Base-by-base conservation (phyloP, 2,329 filamentous ascomycete species). In the Claviceps arundinis region DNA sequence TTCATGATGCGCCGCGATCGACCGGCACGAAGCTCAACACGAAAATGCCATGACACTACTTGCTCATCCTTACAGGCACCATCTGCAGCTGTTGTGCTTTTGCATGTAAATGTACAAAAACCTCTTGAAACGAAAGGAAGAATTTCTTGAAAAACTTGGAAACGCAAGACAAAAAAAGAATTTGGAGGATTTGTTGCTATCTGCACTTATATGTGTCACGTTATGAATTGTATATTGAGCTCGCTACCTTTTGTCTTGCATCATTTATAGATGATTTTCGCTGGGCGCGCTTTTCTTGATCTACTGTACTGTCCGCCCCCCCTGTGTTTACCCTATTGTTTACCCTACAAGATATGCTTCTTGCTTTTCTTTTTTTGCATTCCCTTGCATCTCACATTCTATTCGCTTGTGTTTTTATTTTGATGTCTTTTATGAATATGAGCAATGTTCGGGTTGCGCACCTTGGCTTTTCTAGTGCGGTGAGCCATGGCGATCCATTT, bases 161-260 rank as follows among this genome's bases (percentile, higher is more conserved):
- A 57, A 56, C 7, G 7, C 34, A 56, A 22, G 19, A 30, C n/a
- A 19, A 19, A n/a, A 47, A 45, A 45, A 37, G 52, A 52, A 53
- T 49, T 26, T 38, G 52, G 24, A 26, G 51, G 47, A 54, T 37
- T 22, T 19, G 8, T 48, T 50, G 6, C 44, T 22, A 43, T 54
- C 47, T 47, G 19, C 44, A 43, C 34, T 22, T 38, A 40, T 55
- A 49, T 54, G 56, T 53, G 54, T 56, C 50, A 58, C 50, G 57
- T 57, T 56, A 53, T 68, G 62, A 66, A 65, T 54, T 66, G 61
- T 66, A 66, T 58, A 64, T 60, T 60, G 59, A 62, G 54, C 57
- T 57, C 19, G 58, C 52, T 54, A 52, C 56, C 30, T 34, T 4
- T 34, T 34, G 9, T 34, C 30, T 56, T 55, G 51, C 56, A 56